Evolutionary conservation across 495 filamentous ascomycete species (phyloP).

Genomic region (Halenospora varia): DNA sequence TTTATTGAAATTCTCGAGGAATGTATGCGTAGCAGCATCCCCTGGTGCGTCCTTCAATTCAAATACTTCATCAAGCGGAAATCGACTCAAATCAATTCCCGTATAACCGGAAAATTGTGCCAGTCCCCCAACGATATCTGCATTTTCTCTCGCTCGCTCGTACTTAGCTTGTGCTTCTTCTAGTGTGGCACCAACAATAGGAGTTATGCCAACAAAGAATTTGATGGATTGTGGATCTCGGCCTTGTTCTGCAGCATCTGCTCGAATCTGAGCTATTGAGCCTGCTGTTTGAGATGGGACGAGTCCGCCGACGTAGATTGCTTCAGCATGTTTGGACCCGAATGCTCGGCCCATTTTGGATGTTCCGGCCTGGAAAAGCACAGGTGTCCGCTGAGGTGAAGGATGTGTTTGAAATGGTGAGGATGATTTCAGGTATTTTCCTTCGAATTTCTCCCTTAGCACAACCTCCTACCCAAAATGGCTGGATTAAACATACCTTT

Average conservation of each 20-base stretch:
- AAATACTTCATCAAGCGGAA: slow-evolving; percentile 45
- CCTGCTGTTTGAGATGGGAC: slow-evolving; percentile 45
- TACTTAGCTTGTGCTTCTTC: slow-evolving; percentile 53
- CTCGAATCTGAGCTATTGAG: slow-evolving; percentile 50
- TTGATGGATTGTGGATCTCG: slow-evolving; percentile 55
- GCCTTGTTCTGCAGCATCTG: slow-evolving; percentile 44
- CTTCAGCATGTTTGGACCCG: slow-evolving; percentile 58
- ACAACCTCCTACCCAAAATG: not conserved
- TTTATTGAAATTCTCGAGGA: not conserved
- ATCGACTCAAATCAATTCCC: slow-evolving; percentile 54
- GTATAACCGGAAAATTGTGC: slow-evolving; percentile 60
- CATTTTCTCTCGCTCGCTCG: slow-evolving; percentile 46
- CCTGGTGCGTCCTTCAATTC: not conserved
- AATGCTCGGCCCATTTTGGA: slow-evolving; percentile 51
- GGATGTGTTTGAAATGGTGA: slow-evolving; percentile 55
- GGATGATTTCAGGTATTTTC: slow-evolving; percentile 51
- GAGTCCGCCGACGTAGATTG: slow-evolving; percentile 57
- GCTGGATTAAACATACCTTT: slow-evolving; percentile 37
- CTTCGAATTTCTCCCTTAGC: slow-evolving; percentile 15
- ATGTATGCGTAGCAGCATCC: not conserved
- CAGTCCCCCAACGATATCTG: slow-evolving; percentile 47
- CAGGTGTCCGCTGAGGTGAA: slow-evolving; percentile 57
- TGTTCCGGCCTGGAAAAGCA: slow-evolving; percentile 62
- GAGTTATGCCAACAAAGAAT: slow-evolving; percentile 55
- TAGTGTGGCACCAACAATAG: slow-evolving; percentile 51